Conservation (phyloP, 1,139 yeast species). For the Taphrina flavorubra region DNA sequence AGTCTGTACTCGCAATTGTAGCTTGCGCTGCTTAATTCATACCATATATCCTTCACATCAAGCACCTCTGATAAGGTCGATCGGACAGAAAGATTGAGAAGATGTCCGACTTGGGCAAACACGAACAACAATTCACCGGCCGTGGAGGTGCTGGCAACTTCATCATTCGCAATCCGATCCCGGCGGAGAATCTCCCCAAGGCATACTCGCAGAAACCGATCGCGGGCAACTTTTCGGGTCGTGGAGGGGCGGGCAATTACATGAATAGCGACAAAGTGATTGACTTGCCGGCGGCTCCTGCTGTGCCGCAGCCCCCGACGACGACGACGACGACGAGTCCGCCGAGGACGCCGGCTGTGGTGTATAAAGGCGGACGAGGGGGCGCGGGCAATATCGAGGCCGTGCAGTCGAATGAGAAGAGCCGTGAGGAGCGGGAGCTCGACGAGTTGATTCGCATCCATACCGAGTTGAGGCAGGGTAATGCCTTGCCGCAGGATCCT, state of each 20-base stretch:
- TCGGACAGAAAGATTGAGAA: background rate
- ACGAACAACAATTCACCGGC: slow-evolving; percentile 36
- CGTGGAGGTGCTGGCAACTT: slow-evolving; percentile 41
- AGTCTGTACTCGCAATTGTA: too few relatives aligned
- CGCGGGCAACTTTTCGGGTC: slow-evolving; percentile 34
- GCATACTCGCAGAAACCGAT: slow-evolving; percentile 30
- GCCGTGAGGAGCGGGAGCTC: slow-evolving; percentile 29
- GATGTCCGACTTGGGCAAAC: slow-evolving; percentile 34
- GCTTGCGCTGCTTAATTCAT: too few relatives aligned
- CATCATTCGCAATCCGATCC: slow-evolving; percentile 37
- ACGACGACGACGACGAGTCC: background rate
- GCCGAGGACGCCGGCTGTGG: slow-evolving; percentile 22
- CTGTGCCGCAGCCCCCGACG: background rate
- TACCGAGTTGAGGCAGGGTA: slow-evolving; percentile 24
- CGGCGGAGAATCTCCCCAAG: slow-evolving; percentile 32
- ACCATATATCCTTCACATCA: too few relatives aligned
- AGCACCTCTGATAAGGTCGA: background rate
- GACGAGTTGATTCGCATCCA: slow-evolving; percentile 36
- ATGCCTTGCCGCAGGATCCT: slow-evolving; percentile 25
- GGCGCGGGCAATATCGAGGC: slow-evolving; percentile 41
- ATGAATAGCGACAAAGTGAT: slow-evolving; percentile 5
- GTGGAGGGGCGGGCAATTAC: slow-evolving; percentile 40
- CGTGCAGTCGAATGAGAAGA: slow-evolving; percentile 37
- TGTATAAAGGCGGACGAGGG: slow-evolving; percentile 36
- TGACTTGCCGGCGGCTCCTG: slow-evolving; percentile 13